Evolutionary conservation across 2,329 filamentous ascomycete species (phyloP).

Genomic region (Ophiocordyceps polyrhachis-furcata): DNA sequence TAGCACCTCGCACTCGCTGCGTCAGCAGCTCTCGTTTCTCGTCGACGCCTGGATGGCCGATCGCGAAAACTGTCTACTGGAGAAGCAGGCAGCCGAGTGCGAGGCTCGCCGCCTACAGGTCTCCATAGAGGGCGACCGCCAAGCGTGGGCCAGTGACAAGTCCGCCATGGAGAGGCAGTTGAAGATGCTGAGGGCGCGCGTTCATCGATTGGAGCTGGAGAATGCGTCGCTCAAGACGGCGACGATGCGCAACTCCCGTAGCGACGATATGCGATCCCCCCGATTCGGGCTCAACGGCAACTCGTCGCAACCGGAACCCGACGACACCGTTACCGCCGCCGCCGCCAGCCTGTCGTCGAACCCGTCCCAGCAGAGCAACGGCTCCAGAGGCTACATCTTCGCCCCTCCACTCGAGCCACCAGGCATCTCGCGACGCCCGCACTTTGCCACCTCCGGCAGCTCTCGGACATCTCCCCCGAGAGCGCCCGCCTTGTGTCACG

Average conservation of each 20-base stretch:
- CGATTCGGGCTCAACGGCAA: neutral
- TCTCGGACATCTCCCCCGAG: constrained; percentile 15
- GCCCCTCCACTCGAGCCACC: constrained; percentile 15
- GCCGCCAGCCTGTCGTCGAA: constrained; percentile 4
- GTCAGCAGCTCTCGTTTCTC: constrained; percentile 1
- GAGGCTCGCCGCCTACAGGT: neutral
- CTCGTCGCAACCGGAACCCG: neutral
- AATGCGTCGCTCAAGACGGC: neutral
- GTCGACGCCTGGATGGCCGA: constrained; percentile 2
- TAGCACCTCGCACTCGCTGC: neutral
- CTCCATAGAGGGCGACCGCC: neutral
- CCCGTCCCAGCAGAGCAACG: constrained; percentile 5
- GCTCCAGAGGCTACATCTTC: constrained; percentile 7
- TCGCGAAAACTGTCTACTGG: neutral
- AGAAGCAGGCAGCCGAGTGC: neutral
- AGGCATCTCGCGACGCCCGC: constrained; percentile 16
- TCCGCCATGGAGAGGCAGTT: neutral
- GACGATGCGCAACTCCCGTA: neutral
- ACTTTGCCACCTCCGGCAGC: constrained; percentile 13
- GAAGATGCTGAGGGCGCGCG: neutral
- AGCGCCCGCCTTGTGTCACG: constrained; percentile 17
- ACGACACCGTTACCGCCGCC: neutral
- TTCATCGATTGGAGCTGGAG: neutral
- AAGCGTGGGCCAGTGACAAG: constrained; percentile 1
- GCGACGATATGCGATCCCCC: neutral